Conservation (phyloP, 352 stramenopile species). For the Aphanomyces invadans region DNA sequence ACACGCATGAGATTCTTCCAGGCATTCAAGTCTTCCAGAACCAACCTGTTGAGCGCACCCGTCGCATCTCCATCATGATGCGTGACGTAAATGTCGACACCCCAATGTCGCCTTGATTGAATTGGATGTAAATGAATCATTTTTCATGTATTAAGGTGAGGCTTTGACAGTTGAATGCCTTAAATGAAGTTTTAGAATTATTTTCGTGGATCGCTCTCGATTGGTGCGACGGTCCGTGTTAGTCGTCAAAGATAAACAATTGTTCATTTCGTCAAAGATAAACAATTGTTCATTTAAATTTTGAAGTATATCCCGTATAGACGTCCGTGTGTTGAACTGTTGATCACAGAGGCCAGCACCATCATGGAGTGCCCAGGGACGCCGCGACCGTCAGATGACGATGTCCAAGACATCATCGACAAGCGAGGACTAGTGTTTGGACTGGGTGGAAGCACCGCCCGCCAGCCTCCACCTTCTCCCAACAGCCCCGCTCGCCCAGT, state of each 20-base stretch:
- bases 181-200: background rate
- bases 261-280: background rate
- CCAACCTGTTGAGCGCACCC: constrained; percentile 57
- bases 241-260: background rate
- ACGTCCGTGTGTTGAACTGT: no score
- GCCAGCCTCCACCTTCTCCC: constrained; percentile 8
- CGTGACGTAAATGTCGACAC: constrained; percentile 43
- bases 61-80: constrained; percentile 79
- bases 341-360: no score
- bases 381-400: constrained; percentile 15
- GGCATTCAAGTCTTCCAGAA: constrained; percentile 48
- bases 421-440: constrained; percentile 24
- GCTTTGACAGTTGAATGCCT: background rate
- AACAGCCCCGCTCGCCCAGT: constrained; percentile 14
- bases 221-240: no score
- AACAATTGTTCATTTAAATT: constrained; percentile 5
- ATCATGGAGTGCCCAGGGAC: constrained; percentile 22
- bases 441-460: constrained; percentile 14
- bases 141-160: no score
- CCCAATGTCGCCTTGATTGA: background rate
- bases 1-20: constrained; percentile 79
- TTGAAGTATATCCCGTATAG: no score
- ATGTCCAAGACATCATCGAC: constrained; percentile 22
- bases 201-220: no score
- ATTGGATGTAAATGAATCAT: no score